Evolutionary conservation across 2,329 filamentous ascomycete species (phyloP), one percentile per base, ranked within the genome.

Genomic region (Aspergillus pseudoviridinutans): DNA sequence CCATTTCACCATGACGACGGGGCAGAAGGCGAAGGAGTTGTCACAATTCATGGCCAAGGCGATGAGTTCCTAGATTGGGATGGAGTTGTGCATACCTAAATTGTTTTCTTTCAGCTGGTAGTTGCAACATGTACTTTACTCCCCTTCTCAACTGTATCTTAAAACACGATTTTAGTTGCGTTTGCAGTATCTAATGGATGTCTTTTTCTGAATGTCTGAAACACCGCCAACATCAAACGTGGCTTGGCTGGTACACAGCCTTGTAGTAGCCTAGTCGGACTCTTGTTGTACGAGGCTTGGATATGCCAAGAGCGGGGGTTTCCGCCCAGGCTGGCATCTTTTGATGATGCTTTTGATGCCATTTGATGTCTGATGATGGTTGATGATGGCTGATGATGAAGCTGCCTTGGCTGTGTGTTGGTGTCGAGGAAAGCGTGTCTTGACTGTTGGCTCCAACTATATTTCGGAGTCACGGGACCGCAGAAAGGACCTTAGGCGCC

Each of bases 1-100:
- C 29, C 71, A 74, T 58, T 74, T 74, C 58, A 71, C 71, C 9
- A 51, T 58, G 49, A 55, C 38, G n/a, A 46, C 42, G 1, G 49
- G 54, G 35, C 20, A 50, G 53, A 27, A 49, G 47, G 24, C 28
- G 20, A 46, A 46, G 42, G 42, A 46, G 42, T 24, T 46, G 42
- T 46, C 42, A 1, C 3, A 20, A 24, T 46, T 46, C 42, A 46
- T 46, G 42, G 42, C 42, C 8, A 20, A 10, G 42, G 42, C 42
- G 3, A 46, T 47, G 44, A 47, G 44, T 25, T 47, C 10, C 44
- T 47, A 47, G 12, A 17, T 14, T 47, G 22, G 6, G 4, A 12
- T 24, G 44, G n/a, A 24, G 20, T 46, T 46, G 42, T 46, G 9
- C 20, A 24, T 46, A 46, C 5, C 32, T 38, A 38, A 17, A 17